phyloP scores from a whole-genome alignment of 2,329 filamentous ascomycete genomes.

The Penicillium sp. region DNA sequence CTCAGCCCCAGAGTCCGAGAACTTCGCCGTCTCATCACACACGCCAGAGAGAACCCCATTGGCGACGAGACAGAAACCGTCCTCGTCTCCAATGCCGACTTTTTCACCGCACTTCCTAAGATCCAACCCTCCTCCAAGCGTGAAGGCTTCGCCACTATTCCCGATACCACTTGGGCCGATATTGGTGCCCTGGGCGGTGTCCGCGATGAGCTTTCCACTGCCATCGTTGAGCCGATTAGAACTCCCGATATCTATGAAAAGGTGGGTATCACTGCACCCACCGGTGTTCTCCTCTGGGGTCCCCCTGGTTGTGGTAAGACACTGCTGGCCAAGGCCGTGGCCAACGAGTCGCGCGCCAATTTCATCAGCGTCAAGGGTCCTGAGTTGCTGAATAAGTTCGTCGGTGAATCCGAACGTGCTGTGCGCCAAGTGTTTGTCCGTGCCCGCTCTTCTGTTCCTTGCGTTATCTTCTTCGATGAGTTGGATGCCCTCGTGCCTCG shows the following conservation, averaged over 20 bases:
- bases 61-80: conserved; percentile 57
- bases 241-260: conserved; percentile 73
- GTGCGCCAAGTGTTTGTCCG: conserved; percentile 89
- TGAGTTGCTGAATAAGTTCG: conserved; percentile 95
- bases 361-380: conserved; percentile 98
- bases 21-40: conserved; percentile 54
- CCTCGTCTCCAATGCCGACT: conserved; percentile 65
- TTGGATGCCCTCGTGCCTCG: conserved; percentile 88
- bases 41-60: conserved; percentile 52
- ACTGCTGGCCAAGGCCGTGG: conserved; percentile 90
- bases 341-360: conserved; percentile 92
- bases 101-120: conserved; percentile 70
- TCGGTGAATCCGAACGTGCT: conserved; percentile 91
- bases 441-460: conserved; percentile 81
- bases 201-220: conserved; percentile 76
- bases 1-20: conserved; percentile 44
- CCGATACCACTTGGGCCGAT: conserved; percentile 88
- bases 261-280: conserved; percentile 76
- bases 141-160: conserved; percentile 93
- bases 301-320: conserved; percentile 97
- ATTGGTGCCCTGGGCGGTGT: conserved; percentile 82
- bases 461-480: conserved; percentile 97
- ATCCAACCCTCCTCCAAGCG: conserved; percentile 81
- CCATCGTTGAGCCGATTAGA: conserved; percentile 87
- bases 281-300: conserved; percentile 92